phyloP scores from a whole-genome alignment of 176 grass and related monocot genomes.

The Carex myosuroides region DNA sequence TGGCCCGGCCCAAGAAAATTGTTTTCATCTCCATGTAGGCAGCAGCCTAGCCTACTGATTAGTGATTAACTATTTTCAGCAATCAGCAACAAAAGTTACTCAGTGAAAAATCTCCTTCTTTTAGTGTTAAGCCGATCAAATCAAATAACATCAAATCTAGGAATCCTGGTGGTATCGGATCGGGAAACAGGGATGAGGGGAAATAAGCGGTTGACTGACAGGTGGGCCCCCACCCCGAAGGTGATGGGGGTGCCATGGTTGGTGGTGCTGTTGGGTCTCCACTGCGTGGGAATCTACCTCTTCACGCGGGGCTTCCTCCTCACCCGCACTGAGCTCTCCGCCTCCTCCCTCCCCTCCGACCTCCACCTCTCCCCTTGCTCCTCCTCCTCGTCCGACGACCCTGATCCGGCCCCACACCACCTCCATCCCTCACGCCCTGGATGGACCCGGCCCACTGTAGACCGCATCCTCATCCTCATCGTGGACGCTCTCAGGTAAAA shows the following conservation, averaged over 20 bases:
- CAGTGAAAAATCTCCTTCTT: too few relatives aligned
- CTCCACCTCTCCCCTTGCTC: slow-evolving; percentile 22
- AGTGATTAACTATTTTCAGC: too few relatives aligned
- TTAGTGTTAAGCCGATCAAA: too few relatives aligned
- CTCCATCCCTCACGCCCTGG: neutral
- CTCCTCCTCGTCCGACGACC: neutral
- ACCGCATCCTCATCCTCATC: slow-evolving; percentile 66
- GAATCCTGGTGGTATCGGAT: neutral
- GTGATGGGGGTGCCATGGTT: neutral
- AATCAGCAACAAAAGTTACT: too few relatives aligned
- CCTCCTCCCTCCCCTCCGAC: slow-evolving; percentile 58
- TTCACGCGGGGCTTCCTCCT: slow-evolving; percentile 98
- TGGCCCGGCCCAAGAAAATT: too few relatives aligned
- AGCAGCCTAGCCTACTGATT: too few relatives aligned
- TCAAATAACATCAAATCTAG: too few relatives aligned
- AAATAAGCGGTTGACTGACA: neutral
- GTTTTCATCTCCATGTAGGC: too few relatives aligned
- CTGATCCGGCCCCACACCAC: neutral
- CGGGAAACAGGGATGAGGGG: neutral
- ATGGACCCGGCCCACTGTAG: slow-evolving; percentile 58
- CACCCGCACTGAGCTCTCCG: slow-evolving; percentile 78
- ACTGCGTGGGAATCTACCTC: slow-evolving; percentile 55
- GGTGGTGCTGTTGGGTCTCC: slow-evolving; percentile 26
- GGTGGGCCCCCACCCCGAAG: neutral
- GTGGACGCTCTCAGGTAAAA: slow-evolving; percentile 63